Base-by-base conservation (phyloP, 2,329 filamentous ascomycete species). In the Tolypocladium tundrense region DNA sequence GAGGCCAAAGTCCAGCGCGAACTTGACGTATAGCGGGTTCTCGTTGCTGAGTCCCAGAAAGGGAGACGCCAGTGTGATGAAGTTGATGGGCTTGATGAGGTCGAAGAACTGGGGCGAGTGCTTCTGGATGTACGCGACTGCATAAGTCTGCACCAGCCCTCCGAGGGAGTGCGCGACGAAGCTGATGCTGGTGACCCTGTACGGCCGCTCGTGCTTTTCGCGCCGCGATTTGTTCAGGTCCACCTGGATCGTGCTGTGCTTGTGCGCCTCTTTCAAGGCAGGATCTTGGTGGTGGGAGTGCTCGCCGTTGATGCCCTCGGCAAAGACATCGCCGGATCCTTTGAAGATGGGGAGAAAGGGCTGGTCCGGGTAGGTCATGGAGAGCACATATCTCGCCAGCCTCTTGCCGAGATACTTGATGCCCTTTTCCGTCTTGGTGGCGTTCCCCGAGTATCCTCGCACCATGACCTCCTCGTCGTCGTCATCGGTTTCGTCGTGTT, bases 361-460 rank as follows among this genome's bases (percentile, higher is more conserved):
- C 66, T 97, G 92, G 67, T 97, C 91, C 0, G 94, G 94, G 69
- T 96, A 96, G 37, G 93, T 96, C 75, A 96, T 86, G 56, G 87
- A 83, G 50, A 99, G 79, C 37, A 97, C 84, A 69, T 93, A 96
- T 75, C 92, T 92, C 24, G 94, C 94, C 33, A 99, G 82, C 55
- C 94, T 84, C 71, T 97, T 97, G 24, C 94, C 94, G 6, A 99
- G 82, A 71, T 96, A 99, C 71, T 97, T 96, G 67, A 99, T 97
- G 19, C 94, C 94, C 62, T 88, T 86, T 73, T 99, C 94, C 2
- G 94, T 99, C 58, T 88, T 87, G 40, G 90, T 91, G 9, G 90
- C 90, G 70, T 97, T 97, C 53, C 90, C 91, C 8, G 87, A 85
- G 69, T 93, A 97, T 2, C 93, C 93, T 62, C 93, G 82, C 3